phyloP scores from a whole-genome alignment of 805 yeast species.

The Debaryomyces maramus region DNA sequence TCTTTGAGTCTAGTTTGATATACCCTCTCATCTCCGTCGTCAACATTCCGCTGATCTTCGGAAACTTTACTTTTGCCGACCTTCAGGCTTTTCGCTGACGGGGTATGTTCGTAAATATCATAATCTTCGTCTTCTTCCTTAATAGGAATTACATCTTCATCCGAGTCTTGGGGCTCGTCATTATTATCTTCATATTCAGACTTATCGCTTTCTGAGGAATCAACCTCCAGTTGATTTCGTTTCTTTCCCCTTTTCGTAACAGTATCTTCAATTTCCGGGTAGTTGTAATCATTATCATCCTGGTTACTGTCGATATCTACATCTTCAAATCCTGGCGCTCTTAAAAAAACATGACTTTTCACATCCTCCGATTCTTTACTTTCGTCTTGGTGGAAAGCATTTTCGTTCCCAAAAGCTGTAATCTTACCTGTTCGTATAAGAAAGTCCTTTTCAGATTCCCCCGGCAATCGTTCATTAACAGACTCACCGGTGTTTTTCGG shows the following conservation, averaged over 20 bases:
- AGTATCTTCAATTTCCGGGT: constrained; percentile 9
- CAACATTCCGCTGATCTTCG: constrained; percentile 41
- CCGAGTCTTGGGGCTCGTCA: constrained; percentile 19
- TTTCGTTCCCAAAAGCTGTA: constrained; percentile 84
- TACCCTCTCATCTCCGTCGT: constrained; percentile 76
- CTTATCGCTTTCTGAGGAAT: neutral
- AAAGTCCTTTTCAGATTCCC: constrained; percentile 79
- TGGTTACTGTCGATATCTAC: constrained; percentile 17
- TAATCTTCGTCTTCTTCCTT: constrained; percentile 6
- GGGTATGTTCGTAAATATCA: too few relatives aligned
- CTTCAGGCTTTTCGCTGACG: neutral
- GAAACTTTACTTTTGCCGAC: constrained; percentile 1
- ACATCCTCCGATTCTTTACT: constrained; percentile 21
- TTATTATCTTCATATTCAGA: constrained; percentile 9
- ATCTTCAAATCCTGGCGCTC: constrained; percentile 49
- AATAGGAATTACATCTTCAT: constrained; percentile 6
- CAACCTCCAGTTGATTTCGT: neutral
- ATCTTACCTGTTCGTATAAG: constrained; percentile 86
- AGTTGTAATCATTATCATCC: constrained; percentile 18
- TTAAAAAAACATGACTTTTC: constrained; percentile 44
- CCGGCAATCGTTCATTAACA: constrained; percentile 46
- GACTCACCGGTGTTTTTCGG: constrained; percentile 6
- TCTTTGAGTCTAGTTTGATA: constrained; percentile 59
- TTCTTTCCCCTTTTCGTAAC: neutral
- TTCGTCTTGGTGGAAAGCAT: constrained; percentile 52